A percentile compares a stretch with the other conserved stretches of the same genome.
Evolutionary conservation across 2,329 filamentous ascomycete species (phyloP).

Genomic region (Ustulina deusta): DNA sequence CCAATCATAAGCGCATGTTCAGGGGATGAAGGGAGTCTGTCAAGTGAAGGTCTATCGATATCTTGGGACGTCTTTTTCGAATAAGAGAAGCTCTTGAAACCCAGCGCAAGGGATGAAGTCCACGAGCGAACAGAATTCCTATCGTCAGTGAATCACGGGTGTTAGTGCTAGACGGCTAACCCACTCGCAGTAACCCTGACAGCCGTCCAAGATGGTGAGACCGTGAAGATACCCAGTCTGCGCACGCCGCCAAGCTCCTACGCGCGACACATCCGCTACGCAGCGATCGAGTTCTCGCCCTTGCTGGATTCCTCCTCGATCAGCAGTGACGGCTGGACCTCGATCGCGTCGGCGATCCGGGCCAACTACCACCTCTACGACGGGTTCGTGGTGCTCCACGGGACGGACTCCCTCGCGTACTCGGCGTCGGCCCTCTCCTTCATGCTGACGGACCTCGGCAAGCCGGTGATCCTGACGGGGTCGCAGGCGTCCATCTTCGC

Average conservation of each 20-base stretch:
- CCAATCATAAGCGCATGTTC: background rate
- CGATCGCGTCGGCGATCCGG: slow-evolving; percentile 82
- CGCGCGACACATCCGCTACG: slow-evolving; percentile 83
- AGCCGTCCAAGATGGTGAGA: slow-evolving; percentile 64
- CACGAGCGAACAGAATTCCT: background rate
- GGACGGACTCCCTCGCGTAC: slow-evolving; percentile 90
- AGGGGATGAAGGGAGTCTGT: background rate
- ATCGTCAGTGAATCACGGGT: background rate
- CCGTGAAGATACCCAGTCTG: slow-evolving; percentile 71
- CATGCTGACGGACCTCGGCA: slow-evolving; percentile 88
- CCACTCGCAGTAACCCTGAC: slow-evolving; percentile 58
- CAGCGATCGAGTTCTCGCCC: slow-evolving; percentile 84
- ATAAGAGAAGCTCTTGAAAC: background rate
- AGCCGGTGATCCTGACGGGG: slow-evolving; percentile 88
- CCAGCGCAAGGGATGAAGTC: background rate
- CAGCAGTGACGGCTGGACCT: slow-evolving; percentile 85
- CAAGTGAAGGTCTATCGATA: background rate
- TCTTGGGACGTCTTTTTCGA: background rate
- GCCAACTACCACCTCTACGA: slow-evolving; percentile 91
- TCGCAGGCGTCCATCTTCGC: slow-evolving; percentile 89
- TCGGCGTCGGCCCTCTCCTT: slow-evolving; percentile 91
- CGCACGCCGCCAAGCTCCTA: slow-evolving; percentile 85
- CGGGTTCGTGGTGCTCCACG: slow-evolving; percentile 90
- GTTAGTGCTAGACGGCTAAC: slow-evolving; percentile 26
- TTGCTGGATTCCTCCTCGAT: slow-evolving; percentile 92